phyloP scores from a whole-genome alignment of 2,329 filamentous ascomycete species.

The Sclerotinia borealis region DNA sequence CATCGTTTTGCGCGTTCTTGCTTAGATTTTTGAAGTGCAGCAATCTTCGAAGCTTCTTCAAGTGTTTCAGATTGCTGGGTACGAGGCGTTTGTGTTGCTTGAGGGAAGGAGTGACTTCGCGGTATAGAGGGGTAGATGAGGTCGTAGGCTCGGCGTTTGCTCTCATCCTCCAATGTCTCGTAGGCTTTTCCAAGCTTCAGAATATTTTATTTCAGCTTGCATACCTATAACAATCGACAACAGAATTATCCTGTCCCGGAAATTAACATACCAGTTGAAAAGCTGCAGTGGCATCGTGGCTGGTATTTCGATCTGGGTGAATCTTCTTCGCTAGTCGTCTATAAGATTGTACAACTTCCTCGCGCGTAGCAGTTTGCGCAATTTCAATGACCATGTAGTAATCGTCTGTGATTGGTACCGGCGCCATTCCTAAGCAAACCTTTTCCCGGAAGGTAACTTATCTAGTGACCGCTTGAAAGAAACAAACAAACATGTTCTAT shows the following conservation, averaged over 20 bases:
- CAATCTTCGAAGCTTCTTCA: slow-evolving; percentile 27
- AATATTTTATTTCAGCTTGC: background rate
- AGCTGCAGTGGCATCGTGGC: slow-evolving; percentile 30
- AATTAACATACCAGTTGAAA: slow-evolving; percentile 33
- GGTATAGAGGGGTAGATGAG: slow-evolving; percentile 24
- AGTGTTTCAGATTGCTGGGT: background rate
- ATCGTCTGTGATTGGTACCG: slow-evolving; percentile 28
- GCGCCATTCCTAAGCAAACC: slow-evolving; percentile 25
- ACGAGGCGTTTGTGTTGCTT: background rate
- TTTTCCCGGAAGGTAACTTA: background rate
- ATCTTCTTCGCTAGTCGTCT: slow-evolving; percentile 32
- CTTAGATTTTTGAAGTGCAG: slow-evolving; percentile 28
- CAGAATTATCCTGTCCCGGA: background rate
- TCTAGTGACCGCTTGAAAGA: background rate
- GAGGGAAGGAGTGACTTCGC: background rate
- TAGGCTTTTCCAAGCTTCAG: slow-evolving; percentile 33
- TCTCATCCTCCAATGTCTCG: slow-evolving; percentile 34
- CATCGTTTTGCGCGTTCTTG: slow-evolving; percentile 31
- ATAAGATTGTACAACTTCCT: slow-evolving; percentile 32
- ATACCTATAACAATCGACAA: background rate
- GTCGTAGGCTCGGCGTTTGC: slow-evolving; percentile 32
- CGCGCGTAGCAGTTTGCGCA: slow-evolving; percentile 24
- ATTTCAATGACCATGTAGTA: slow-evolving; percentile 34
- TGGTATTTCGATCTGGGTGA: slow-evolving; percentile 34
- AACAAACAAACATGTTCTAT: background rate